Percentiles rank a stretch among this genome's conserved stretches.
phyloP scores from a whole-genome alignment of 306 rosid genomes.

The Dryas drummondii region DNA sequence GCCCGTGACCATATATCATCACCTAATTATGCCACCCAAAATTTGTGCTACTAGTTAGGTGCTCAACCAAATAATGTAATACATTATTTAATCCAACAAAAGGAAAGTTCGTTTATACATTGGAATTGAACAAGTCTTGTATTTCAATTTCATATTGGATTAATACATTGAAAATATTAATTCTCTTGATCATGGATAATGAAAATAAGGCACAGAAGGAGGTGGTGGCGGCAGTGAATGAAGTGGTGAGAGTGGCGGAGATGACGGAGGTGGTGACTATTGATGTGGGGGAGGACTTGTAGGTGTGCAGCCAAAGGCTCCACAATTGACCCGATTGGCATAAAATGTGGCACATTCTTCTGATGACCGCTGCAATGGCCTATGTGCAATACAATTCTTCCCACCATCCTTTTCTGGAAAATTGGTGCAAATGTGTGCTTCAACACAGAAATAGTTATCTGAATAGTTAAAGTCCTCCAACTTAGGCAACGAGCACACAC shows the following conservation, averaged over 20 bases:
- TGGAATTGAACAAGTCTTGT: not conserved
- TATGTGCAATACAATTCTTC: constrained; percentile 62
- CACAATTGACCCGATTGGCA: constrained; percentile 51
- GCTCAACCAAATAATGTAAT: no score
- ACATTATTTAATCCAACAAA: no score
- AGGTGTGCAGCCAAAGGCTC: constrained; percentile 44
- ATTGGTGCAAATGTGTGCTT: constrained; percentile 52
- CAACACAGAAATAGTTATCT: constrained; percentile 57
- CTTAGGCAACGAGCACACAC: constrained; percentile 59
- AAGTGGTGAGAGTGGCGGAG: not conserved
- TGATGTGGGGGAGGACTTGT: constrained; percentile 20
- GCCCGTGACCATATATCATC: no score
- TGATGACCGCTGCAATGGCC: constrained; percentile 62
- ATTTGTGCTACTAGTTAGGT: no score
- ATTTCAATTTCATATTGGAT: not conserved
- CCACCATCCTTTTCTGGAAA: constrained; percentile 52
- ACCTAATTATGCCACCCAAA: no score
- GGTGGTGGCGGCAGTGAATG: not conserved
- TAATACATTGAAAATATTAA: not conserved
- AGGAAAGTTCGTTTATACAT: no score
- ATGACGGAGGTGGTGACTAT: not conserved
- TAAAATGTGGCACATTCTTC: constrained; percentile 55
- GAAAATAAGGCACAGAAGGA: rapidly evolving
- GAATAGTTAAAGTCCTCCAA: constrained; percentile 78
- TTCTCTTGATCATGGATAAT: not conserved